Base-by-base conservation (phyloP, 371 early-diverging fungal species). In the Circinella minor region DNA sequence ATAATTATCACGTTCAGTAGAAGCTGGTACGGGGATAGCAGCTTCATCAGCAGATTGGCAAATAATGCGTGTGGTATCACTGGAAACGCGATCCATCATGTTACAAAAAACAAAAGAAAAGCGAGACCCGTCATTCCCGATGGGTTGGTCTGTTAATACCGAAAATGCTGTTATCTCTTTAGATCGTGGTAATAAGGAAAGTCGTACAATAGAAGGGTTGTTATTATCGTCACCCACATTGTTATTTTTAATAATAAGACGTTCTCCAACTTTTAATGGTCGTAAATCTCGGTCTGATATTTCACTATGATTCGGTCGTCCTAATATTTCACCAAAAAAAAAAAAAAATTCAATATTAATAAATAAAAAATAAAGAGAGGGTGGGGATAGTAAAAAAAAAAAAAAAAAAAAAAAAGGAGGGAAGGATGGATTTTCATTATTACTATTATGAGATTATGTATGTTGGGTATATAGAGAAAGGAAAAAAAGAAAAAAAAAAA, bases 51-150 rank as follows among this genome's bases (percentile, higher is more conserved):
- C 65, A 36, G 72, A 61, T 47, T 74, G 73, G 57, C 83, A 83
- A 9, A 65, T 68, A 38, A 78, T 34, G 14, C 72, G 66, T 47
- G 71, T 67, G 4, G 39, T 63, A 51, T 46, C 70, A 27, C 38
- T 36, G 15, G 54, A 36, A 15, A 57, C 57, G 6, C 57, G 57
- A 9, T 8, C 36, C 51, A 61, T 48, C 62, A n/a, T 65, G 14
- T 74, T 77, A 65, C 90, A 89, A 47, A 88, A 65, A 13, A 82
- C 67, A 3, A 88, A 34, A 27, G 82, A 79, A 37, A 89, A 75
- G 11, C 83, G 76, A 17, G 77, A 36, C 6, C 59, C 38, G 15
- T 36, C 54, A 4, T 37, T 36, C 5, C 72, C 84, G 0, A 85
- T 69, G 0, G 67, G 55, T 36, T 82, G 79, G 68, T 83, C 81